A percentile compares a stretch with the other conserved stretches of the same genome.
phyloP scores from a whole-genome alignment of 345 rosid species.

The Isatis tinctoria region DNA sequence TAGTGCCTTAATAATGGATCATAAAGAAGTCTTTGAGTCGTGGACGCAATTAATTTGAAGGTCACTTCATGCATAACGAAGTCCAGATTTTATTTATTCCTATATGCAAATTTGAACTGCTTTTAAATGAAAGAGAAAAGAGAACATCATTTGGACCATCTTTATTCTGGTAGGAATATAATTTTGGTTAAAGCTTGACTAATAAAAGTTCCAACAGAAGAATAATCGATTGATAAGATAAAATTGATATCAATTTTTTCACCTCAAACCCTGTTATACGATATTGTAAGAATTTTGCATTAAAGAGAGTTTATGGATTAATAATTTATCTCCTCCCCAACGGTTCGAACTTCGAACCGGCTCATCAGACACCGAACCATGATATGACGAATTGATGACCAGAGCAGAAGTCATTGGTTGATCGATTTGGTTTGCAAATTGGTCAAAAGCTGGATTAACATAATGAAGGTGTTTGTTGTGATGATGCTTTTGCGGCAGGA shows the following conservation, averaged over 20 bases:
- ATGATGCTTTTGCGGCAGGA: background rate
- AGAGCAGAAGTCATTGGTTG: background rate
- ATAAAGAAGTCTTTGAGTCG: constrained; percentile 19
- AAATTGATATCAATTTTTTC: background rate
- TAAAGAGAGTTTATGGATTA: background rate
- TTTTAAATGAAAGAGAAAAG: background rate
- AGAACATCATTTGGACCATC: constrained; percentile 15
- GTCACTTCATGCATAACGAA: constrained; percentile 7
- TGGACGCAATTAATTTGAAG: constrained; percentile 15
- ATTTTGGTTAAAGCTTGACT: constrained; percentile 3
- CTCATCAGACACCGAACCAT: background rate
- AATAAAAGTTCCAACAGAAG: background rate
- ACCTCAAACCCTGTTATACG: background rate
- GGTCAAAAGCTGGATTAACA: background rate
- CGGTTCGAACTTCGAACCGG: background rate
- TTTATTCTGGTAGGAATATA: constrained; percentile 11
- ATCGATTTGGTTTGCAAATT: background rate
- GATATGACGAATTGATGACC: background rate
- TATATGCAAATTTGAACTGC: background rate
- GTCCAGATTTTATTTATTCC: background rate
- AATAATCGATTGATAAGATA: background rate
- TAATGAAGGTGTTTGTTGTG: background rate
- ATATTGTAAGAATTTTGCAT: background rate
- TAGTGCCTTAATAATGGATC: constrained; percentile 15
- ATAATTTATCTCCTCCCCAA: background rate